Percentiles rank a stretch among this genome's conserved stretches.
Conservation (phyloP, 83 land plant species). For the Picea engelmannii region DNA sequence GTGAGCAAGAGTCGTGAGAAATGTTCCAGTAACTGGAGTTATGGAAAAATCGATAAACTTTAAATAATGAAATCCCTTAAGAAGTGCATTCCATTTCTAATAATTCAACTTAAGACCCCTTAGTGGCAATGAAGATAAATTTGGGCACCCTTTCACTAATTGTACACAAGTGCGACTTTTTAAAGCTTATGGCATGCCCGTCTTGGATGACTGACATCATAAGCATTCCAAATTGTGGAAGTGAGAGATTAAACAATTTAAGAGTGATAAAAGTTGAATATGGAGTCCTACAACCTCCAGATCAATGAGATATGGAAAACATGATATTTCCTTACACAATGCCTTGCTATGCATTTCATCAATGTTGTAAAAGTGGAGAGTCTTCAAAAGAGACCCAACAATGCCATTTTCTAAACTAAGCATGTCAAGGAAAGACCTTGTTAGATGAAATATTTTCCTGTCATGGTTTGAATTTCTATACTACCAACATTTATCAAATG, state of each 20-base stretch:
- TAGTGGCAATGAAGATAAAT: no score
- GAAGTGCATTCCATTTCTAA: no score
- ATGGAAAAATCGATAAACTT: no score
- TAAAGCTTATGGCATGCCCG: slow-evolving; percentile 16
- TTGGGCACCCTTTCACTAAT: no score
- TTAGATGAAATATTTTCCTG: slow-evolving; percentile 43
- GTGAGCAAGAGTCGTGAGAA: slow-evolving; percentile 55
- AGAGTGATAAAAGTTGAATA: slow-evolving; percentile 44
- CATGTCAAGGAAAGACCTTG: slow-evolving; percentile 55
- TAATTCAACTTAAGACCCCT: no score
- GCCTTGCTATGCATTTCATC: slow-evolving; percentile 62
- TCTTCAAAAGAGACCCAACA: slow-evolving; percentile 71
- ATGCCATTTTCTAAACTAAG: slow-evolving; percentile 49
- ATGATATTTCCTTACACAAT: slow-evolving; percentile 55
- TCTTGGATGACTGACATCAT: slow-evolving; percentile 54
- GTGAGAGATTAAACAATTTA: slow-evolving; percentile 38
- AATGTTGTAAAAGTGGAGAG: slow-evolving; percentile 72
- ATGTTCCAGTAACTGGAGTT: slow-evolving; percentile 60
- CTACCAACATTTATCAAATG: slow-evolving; percentile 38
- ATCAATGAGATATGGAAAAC: slow-evolving; percentile 73
- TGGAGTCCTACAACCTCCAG: slow-evolving; percentile 77
- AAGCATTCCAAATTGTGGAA: slow-evolving; percentile 47
- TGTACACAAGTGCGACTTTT: no score
- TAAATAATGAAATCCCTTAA: no score
- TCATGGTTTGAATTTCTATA: slow-evolving; percentile 51